Conservation (phyloP, 2,329 filamentous ascomycete species). For the Cercospora sojina region DNA sequence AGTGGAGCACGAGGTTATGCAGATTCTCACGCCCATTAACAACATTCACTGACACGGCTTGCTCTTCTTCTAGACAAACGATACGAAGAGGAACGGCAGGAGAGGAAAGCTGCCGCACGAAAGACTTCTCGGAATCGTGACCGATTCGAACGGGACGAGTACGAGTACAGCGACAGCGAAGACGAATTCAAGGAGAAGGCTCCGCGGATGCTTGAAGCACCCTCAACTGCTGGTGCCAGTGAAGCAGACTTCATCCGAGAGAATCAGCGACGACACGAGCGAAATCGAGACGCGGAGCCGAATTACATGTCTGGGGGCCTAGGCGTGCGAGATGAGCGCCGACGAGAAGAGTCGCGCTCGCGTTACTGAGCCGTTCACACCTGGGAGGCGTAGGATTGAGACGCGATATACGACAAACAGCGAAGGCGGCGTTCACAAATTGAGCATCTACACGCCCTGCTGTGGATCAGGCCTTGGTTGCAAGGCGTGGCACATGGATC, state of each 20-base stretch:
- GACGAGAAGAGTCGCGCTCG: constrained; percentile 14
- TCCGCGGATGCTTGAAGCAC: constrained; percentile 39
- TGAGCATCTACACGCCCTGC: background rate
- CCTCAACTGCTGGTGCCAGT: constrained; percentile 22
- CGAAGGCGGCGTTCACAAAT: background rate
- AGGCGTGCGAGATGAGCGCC: constrained; percentile 26
- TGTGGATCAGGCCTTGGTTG: background rate
- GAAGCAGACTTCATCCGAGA: constrained; percentile 35
- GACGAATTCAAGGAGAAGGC: constrained; percentile 35
- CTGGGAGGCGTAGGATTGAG: background rate
- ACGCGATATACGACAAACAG: background rate
- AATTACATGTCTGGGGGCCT: constrained; percentile 34
- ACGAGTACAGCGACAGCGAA: constrained; percentile 37
- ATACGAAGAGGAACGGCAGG: constrained; percentile 34
- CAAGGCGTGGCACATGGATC: background rate
- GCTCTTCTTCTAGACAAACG: constrained; percentile 31
- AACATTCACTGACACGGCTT: constrained; percentile 25
- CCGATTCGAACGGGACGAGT: constrained; percentile 37
- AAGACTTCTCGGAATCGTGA: constrained; percentile 33
- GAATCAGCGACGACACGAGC: constrained; percentile 29
- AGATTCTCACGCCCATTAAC: constrained; percentile 11
- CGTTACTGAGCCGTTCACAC: background rate
- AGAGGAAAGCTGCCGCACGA: constrained; percentile 27
- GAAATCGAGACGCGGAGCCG: constrained; percentile 31
- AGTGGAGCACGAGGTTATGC: constrained; percentile 12